These are phyloP conservation scores for Rhodosporidiobolus odoratus DNA, from an alignment of 768 basidiomycete species.

Conservation along the genomic window DNA sequence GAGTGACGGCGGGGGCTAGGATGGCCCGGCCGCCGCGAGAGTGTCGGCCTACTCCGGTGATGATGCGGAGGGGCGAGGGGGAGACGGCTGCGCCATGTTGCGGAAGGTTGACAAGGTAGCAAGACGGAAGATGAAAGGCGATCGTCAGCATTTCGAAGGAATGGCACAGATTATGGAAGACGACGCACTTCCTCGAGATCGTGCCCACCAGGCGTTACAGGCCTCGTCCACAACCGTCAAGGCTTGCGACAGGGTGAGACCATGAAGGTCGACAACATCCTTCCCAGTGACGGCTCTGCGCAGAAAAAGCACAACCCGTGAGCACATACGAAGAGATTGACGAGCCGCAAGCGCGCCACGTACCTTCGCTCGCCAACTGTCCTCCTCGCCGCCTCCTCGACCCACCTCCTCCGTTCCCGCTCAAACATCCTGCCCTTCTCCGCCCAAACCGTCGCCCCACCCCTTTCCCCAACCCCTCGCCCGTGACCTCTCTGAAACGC, in stretches of 20 bases:
- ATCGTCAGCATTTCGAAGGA: not conserved
- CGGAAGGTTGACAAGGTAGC: not conserved
- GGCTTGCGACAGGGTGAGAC: constrained; percentile 37
- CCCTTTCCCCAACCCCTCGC: constrained; percentile 37
- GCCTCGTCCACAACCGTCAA: constrained; percentile 37
- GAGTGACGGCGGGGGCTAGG: constrained; percentile 38
- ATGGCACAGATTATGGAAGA: not conserved
- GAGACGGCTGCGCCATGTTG: constrained; percentile 4
- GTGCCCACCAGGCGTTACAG: constrained; percentile 37
- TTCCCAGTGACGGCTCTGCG: constrained; percentile 9
- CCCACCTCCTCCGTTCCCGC: constrained; percentile 45
- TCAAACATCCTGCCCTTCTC: constrained; percentile 44
- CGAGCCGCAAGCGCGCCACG: not conserved
- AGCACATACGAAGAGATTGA: too few species aligned
- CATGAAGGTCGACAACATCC: constrained; percentile 39
- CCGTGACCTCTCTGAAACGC: constrained; percentile 40
- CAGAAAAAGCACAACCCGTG: too few species aligned
- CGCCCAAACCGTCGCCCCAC: constrained; percentile 47
- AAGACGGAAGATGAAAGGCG: not conserved
- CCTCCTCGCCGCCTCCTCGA: constrained; percentile 45
- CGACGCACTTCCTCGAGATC: constrained; percentile 16
- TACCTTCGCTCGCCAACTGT: constrained; percentile 44
- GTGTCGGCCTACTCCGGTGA: constrained; percentile 41
- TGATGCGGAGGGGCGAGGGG: constrained; percentile 35
- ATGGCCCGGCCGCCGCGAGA: constrained; percentile 35